Conservation (phyloP, 176 grass and related monocot species). For the Carex myosuroides region DNA sequence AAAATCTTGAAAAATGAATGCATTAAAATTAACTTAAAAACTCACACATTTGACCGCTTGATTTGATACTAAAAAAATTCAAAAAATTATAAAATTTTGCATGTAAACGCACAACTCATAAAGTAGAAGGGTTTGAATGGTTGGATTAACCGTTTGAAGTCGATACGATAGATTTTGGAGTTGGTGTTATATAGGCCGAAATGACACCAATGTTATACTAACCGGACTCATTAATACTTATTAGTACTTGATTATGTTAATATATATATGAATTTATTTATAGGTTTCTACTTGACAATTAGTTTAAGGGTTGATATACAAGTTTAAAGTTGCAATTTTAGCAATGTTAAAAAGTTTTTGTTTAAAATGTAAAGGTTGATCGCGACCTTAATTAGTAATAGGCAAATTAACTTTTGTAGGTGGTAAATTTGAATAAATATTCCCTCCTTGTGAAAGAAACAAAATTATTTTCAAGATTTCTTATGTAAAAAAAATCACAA, state of each 20-base stretch:
- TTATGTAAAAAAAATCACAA: neutral
- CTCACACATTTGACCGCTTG: too few relatives aligned
- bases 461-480: neutral
- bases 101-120: too few relatives aligned
- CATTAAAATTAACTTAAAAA: too few relatives aligned
- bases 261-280: neutral
- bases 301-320: neutral
- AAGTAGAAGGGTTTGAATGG: too few relatives aligned
- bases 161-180: too few relatives aligned
- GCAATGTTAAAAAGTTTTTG: neutral
- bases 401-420: neutral
- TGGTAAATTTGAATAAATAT: neutral
- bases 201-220: too few relatives aligned
- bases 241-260: neutral
- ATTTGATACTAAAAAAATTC: too few relatives aligned
- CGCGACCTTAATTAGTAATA: neutral
- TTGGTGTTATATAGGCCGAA: too few relatives aligned
- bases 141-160: too few relatives aligned
- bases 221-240: too few relatives aligned
- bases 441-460: neutral
- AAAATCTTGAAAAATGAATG: too few relatives aligned
- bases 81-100: too few relatives aligned
- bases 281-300: neutral
- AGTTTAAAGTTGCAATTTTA: neutral
- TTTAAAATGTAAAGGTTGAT: neutral